These are phyloP conservation scores for Talaromyces sp. DNA, from an alignment of 2,329 filamentous ascomycete genomes.

Conservation along the genomic window DNA sequence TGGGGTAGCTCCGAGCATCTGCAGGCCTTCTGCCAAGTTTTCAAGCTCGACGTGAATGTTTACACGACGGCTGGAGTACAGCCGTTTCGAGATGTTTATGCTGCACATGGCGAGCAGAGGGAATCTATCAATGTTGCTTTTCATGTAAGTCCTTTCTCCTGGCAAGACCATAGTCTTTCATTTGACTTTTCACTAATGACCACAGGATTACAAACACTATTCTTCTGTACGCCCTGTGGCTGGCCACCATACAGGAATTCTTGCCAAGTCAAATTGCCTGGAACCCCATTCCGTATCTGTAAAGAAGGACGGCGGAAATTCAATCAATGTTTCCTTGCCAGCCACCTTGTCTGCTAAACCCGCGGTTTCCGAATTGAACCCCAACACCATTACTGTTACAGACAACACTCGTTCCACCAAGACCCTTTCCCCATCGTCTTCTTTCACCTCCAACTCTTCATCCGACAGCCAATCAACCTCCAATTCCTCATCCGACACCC, in stretches of 20 bases:
- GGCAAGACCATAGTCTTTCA: background rate
- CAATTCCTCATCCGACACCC: constrained; percentile 15
- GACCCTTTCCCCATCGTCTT: background rate
- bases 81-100: constrained; percentile 50
- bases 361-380: background rate
- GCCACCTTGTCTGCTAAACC: background rate
- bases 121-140: constrained; percentile 62
- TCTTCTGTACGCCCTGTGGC: constrained; percentile 65
- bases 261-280: constrained; percentile 49
- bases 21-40: constrained; percentile 65
- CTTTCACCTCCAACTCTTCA: background rate
- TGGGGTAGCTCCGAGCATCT: constrained; percentile 71
- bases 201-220: constrained; percentile 66
- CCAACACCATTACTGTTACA: background rate
- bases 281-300: constrained; percentile 26
- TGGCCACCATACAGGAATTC: constrained; percentile 58
- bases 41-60: constrained; percentile 64
- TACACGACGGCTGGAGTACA: constrained; percentile 51
- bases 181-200: constrained; percentile 11
- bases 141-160: constrained; percentile 53
- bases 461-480: constrained; percentile 12
- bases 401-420: background rate
- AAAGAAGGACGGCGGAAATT: constrained; percentile 5
- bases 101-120: constrained; percentile 36
- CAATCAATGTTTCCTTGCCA: background rate